phyloP scores from a whole-genome alignment of 352 stramenopile species.

The Albugo candida region DNA sequence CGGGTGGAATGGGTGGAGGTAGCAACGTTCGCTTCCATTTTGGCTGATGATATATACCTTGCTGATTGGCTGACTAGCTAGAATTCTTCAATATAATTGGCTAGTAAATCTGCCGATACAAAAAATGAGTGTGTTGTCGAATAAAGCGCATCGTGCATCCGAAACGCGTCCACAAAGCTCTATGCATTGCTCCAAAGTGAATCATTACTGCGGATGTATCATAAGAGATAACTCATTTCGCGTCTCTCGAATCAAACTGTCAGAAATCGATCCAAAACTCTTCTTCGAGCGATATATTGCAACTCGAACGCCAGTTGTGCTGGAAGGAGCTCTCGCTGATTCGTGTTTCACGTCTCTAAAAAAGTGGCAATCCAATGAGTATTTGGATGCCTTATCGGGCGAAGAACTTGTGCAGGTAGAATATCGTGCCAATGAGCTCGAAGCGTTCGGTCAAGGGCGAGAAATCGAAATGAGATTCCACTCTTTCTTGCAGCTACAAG shows the following conservation, averaged over 20 bases:
- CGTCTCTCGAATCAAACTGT: slow-evolving; percentile 32
- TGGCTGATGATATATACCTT: slow-evolving; percentile 12
- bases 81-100: no score
- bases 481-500: slow-evolving; percentile 53
- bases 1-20: slow-evolving; percentile 25
- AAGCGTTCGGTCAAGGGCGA: slow-evolving; percentile 74
- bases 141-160: no score
- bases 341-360: slow-evolving; percentile 20
- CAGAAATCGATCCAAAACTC: slow-evolving; percentile 27
- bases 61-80: no score
- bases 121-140: no score
- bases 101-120: no score
- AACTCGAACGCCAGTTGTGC: slow-evolving; percentile 62
- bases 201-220: slow-evolving; percentile 39
- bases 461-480: slow-evolving; percentile 68
- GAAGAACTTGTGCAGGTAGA: slow-evolving; percentile 62
- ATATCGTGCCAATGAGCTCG: slow-evolving; percentile 29
- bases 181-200: slow-evolving; percentile 6
- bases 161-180: no score
- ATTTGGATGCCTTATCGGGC: slow-evolving; percentile 36
- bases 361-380: slow-evolving; percentile 56
- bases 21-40: slow-evolving; percentile 48
- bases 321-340: slow-evolving; percentile 40
- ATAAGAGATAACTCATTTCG: slow-evolving; percentile 20
- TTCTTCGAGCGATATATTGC: slow-evolving; percentile 70